phyloP scores from a whole-genome alignment of 2,329 filamentous ascomycete genomes.

The Setomelanomma holmii region DNA sequence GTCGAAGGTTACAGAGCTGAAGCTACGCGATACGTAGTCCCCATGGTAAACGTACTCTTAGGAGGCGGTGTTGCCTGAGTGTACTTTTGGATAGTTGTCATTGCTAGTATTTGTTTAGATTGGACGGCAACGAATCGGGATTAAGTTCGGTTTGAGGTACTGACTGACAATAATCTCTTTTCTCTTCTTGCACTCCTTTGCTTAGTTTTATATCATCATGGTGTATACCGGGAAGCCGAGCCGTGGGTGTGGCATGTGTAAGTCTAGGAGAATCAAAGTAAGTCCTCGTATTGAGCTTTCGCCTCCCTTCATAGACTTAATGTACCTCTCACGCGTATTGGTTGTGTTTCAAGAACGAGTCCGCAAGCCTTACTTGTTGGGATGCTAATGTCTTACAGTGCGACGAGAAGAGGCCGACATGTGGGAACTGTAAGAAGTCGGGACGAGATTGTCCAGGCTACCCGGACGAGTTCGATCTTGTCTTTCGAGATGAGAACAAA shows the following conservation, averaged over 20 bases:
- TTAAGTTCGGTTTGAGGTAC: not conserved
- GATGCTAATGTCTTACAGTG: slow-evolving; percentile 35
- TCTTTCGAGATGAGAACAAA: slow-evolving; percentile 75
- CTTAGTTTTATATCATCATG: slow-evolving; percentile 32
- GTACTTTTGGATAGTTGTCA: slow-evolving; percentile 6
- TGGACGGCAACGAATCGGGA: slow-evolving; percentile 1
- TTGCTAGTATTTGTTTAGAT: slow-evolving; percentile 14
- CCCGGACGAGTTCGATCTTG: slow-evolving; percentile 72
- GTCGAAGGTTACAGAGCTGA: slow-evolving; percentile 14
- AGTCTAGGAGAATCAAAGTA: slow-evolving; percentile 76
- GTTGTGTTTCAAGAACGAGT: not conserved
- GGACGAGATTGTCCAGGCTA: slow-evolving; percentile 42
- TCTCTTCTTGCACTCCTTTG: slow-evolving; percentile 18
- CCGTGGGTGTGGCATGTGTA: slow-evolving; percentile 75
- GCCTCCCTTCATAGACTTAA: too few species aligned
- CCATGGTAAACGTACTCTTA: slow-evolving; percentile 33
- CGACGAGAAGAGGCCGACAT: slow-evolving; percentile 46
- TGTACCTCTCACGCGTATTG: too few species aligned
- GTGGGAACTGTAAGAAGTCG: slow-evolving; percentile 45
- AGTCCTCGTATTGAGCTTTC: slow-evolving; percentile 27
- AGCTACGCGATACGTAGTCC: slow-evolving; percentile 17
- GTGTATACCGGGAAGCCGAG: slow-evolving; percentile 52
- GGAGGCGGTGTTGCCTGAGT: slow-evolving; percentile 33
- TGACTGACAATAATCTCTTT: slow-evolving; percentile 8
- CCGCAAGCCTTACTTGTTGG: slow-evolving; percentile 5